Conservation (phyloP, 2,329 filamentous ascomycete genomes). For the Penicillium sp. region DNA sequence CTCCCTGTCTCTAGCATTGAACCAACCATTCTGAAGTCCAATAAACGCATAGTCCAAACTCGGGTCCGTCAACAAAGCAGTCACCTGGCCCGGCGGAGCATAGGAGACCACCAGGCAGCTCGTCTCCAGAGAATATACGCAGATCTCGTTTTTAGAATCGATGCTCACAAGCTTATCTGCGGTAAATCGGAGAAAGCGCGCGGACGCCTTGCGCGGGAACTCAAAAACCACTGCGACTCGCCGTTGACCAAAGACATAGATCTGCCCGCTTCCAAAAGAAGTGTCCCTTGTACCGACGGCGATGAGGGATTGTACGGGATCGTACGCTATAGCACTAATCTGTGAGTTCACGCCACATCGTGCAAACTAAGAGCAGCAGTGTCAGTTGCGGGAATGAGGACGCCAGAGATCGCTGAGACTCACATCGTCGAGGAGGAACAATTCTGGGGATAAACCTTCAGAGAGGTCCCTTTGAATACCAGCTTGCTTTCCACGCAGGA, state of each 20-base stretch:
- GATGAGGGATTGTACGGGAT: slow-evolving; percentile 87
- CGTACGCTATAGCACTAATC: slow-evolving; percentile 77
- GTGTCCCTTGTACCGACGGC: slow-evolving; percentile 88
- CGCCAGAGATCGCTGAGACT: slow-evolving; percentile 31
- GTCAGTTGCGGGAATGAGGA: slow-evolving; percentile 21
- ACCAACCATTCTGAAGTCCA: slow-evolving; percentile 65
- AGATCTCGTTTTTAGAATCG: slow-evolving; percentile 80
- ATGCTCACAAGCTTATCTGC: slow-evolving; percentile 80
- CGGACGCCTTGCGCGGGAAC: slow-evolving; percentile 67
- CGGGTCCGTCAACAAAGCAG: slow-evolving; percentile 73
- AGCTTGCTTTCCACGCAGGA: slow-evolving; percentile 87
- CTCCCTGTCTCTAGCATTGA: neutral
- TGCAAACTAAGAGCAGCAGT: slow-evolving; percentile 48
- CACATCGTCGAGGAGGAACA: slow-evolving; percentile 80
- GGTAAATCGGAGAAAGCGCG: slow-evolving; percentile 76
- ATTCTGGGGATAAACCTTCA: slow-evolving; percentile 68
- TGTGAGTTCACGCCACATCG: slow-evolving; percentile 78
- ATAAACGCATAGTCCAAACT: slow-evolving; percentile 91
- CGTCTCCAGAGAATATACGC: slow-evolving; percentile 73
- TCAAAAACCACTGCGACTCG: slow-evolving; percentile 73
- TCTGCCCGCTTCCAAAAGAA: slow-evolving; percentile 77
- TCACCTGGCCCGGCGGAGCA: slow-evolving; percentile 72
- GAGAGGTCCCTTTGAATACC: slow-evolving; percentile 91
- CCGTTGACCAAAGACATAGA: slow-evolving; percentile 82
- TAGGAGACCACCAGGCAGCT: slow-evolving; percentile 65